These are phyloP conservation scores for Camellia granthamiana DNA, from an alignment of 148 eudicot species.

Conservation along the genomic window DNA sequence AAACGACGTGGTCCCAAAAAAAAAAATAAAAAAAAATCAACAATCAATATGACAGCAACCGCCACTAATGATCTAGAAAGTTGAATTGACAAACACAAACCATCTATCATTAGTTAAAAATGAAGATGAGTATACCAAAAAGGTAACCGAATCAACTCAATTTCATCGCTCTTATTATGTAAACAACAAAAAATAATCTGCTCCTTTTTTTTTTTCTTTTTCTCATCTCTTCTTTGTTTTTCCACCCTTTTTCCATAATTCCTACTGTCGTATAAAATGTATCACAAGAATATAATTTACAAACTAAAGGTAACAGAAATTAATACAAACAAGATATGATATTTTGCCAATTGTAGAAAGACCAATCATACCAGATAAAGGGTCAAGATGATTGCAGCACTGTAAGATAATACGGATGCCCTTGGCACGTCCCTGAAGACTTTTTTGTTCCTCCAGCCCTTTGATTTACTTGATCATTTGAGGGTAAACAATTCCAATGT, in stretches of 20 bases:
- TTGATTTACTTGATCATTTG: conserved; percentile 21
- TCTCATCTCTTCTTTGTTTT: not conserved
- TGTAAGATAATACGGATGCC: conserved; percentile 62
- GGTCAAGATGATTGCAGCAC: conserved; percentile 61
- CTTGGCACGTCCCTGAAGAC: conserved; percentile 68
- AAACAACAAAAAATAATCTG: not conserved
- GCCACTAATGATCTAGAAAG: too few relatives aligned
- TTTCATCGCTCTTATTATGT: not conserved
- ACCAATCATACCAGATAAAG: conserved; percentile 1
- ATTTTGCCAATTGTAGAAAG: not conserved
- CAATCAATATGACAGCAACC: too few relatives aligned
- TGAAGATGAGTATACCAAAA: not conserved
- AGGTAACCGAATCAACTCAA: not conserved
- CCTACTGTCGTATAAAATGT: not conserved
- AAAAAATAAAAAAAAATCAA: too few relatives aligned
- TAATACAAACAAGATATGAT: not conserved
- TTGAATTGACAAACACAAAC: not conserved
- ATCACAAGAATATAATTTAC: not conserved
- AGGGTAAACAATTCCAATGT: conserved; percentile 48
- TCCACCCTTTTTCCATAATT: not conserved
- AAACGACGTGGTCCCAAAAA: too few relatives aligned
- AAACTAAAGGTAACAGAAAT: not conserved
- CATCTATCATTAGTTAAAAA: not conserved
- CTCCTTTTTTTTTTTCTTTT: too few relatives aligned
- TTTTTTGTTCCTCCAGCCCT: conserved; percentile 22